Conservation (phyloP, 225 moss, liverwort and hornwort species). For the Pseudisothecium myosuroides region DNA sequence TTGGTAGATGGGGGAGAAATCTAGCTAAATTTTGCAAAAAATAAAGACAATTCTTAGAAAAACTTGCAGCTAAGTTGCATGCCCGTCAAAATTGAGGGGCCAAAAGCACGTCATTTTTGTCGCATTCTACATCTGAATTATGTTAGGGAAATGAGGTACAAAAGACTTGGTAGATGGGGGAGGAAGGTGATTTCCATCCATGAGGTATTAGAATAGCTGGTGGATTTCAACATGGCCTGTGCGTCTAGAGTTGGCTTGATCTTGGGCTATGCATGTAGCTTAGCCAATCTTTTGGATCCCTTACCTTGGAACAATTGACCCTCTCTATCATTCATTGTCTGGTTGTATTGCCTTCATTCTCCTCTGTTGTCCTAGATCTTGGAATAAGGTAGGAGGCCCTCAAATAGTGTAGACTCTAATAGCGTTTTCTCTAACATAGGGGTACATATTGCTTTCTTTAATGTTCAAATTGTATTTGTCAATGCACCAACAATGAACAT, state of each 20-base stretch:
- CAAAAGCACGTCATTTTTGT: neutral
- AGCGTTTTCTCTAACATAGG: neutral
- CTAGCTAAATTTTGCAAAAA: neutral
- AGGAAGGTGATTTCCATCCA: too few species aligned
- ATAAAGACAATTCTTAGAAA: fast-evolving
- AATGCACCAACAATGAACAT: neutral
- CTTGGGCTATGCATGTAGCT: fast-evolving
- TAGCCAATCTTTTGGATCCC: neutral
- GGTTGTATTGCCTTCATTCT: neutral
- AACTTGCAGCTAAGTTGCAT: fast-evolving
- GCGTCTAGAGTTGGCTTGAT: neutral
- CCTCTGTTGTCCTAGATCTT: fast-evolving
- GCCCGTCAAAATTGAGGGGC: neutral
- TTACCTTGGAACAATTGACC: fast-evolving
- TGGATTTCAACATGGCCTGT: fast-evolving
- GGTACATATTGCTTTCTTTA: neutral
- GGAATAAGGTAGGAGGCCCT: neutral
- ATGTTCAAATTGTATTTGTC: too few species aligned
- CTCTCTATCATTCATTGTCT: too few species aligned
- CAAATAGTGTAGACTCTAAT: fast-evolving
- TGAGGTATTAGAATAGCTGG: neutral
- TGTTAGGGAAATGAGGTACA: fast-evolving
- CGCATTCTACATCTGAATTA: fast-evolving
- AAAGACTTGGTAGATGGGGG: neutral
- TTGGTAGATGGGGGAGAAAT: neutral